Evolutionary conservation across 495 filamentous ascomycete species (phyloP), one percentile per base, ranked within the genome.

Genomic region (Trichoderma virens): DNA sequence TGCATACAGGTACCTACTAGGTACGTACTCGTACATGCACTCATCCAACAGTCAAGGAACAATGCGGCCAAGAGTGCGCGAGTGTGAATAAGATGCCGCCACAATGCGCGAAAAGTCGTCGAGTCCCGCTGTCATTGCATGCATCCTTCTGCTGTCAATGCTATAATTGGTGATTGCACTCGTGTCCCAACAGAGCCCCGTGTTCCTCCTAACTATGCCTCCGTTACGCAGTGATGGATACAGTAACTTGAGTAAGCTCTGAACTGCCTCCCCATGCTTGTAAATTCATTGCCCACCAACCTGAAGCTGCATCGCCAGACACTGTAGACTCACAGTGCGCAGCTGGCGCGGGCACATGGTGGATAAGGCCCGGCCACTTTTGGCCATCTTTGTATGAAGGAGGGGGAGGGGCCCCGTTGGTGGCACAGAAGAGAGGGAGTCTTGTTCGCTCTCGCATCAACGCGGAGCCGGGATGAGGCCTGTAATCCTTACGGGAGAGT

Each of bases 341-440:
- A 56, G 51, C 51, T 9, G 51, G 51, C 51, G 51, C 51, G 51
- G 51, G 51, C 51, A 56, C 51, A 56, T 56, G 51, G 51, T 56
- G 51, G 51, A 56, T 30, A 30, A 28, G 9, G 43, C 16, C 18
- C 43, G 28, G 27, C 9, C 51, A 56, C 9, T 20, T 16, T 56
- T 56, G 51, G n/a, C 23, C 23, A 56, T 27, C 11, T 5, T n/a
- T 56, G 51, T 9, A 56, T 56, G 51, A 56, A 56, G 51, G 51
- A 56, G 51, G 51, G 51, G 51, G 51, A 56, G 51, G 51, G 51
- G 51, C 51, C 51, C 51, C 23, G 14, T 27, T 56, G 25, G 51
- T 56, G 51, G 51, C 51, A 28, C 51, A 56, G 7, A 56, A 8
- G 25, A 30, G 51, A 28, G 7, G 23, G 11, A 8, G 7, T 45